phyloP scores from a whole-genome alignment of 495 filamentous ascomycete species.

The Penicillium fimorum region DNA sequence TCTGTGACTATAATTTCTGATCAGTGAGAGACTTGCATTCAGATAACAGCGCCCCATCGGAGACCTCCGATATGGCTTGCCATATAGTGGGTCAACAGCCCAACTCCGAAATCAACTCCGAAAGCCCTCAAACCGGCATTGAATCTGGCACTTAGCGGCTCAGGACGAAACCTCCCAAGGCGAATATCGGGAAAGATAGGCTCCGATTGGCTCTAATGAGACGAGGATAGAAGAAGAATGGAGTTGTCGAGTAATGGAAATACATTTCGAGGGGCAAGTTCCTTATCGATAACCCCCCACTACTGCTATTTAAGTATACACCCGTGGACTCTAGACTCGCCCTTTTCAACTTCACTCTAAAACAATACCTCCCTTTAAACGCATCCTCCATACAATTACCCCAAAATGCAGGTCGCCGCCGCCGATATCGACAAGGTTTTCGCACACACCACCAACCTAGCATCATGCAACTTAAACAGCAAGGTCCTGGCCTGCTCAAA shows the following conservation, averaged over 20 bases:
- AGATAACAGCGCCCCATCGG: constrained; percentile 23
- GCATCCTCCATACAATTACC: too few species aligned
- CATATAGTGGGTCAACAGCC: background rate
- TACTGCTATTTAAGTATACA: constrained; percentile 1
- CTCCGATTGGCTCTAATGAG: background rate
- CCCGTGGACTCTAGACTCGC: too few species aligned
- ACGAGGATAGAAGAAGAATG: background rate
- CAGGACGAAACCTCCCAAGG: background rate
- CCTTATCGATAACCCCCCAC: constrained; percentile 4
- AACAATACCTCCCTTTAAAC: too few species aligned
- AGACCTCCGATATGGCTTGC: constrained; percentile 25
- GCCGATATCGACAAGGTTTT: constrained; percentile 71
- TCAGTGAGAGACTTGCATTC: constrained; percentile 1
- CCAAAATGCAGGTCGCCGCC: constrained; percentile 37
- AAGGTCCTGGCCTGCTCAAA: constrained; percentile 75
- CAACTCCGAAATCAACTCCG: constrained; percentile 4
- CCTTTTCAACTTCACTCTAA: background rate
- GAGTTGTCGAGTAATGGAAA: background rate
- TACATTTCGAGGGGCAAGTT: background rate
- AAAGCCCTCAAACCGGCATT: background rate
- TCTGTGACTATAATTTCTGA: background rate
- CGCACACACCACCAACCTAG: constrained; percentile 61
- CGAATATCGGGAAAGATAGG: background rate
- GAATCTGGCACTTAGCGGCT: background rate
- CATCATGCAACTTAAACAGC: constrained; percentile 71